Conservation (phyloP, 805 yeast genomes). For the Suhomyces vadensis region DNA sequence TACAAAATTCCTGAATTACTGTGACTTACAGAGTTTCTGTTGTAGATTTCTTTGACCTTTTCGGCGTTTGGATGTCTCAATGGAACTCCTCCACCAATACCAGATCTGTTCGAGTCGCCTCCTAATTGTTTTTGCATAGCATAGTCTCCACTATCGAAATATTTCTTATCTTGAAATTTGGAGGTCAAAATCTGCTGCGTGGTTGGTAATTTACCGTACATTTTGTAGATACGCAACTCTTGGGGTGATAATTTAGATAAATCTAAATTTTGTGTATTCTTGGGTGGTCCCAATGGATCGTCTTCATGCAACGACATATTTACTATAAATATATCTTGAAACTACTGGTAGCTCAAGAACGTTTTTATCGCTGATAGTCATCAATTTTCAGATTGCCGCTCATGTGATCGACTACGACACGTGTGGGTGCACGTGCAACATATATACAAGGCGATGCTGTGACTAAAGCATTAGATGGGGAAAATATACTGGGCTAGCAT, state of each 20-base stretch:
- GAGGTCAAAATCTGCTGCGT: conserved; percentile 72
- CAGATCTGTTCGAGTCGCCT: conserved; percentile 19
- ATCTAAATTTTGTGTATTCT: conserved; percentile 49
- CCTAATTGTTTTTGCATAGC: conserved; percentile 65
- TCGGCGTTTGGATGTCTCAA: conserved; percentile 56
- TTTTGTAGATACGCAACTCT: conserved; percentile 71
- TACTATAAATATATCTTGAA: background rate
- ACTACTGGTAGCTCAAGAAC: background rate
- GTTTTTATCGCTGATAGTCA: conserved; percentile 7
- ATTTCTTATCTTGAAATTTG: conserved; percentile 83
- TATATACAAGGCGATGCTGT: background rate
- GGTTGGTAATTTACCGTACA: conserved; percentile 86
- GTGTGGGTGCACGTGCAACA: background rate
- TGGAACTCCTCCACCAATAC: conserved; percentile 38
- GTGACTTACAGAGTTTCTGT: conserved; percentile 57
- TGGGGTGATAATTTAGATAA: conserved; percentile 66
- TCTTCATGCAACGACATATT: conserved; percentile 41
- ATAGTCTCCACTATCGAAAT: conserved; percentile 92
- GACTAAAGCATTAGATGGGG: background rate
- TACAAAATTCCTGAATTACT: conserved; percentile 43
- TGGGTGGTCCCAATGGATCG: conserved; percentile 53
- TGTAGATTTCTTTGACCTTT: conserved; percentile 56
- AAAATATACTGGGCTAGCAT: conserved; percentile 2
- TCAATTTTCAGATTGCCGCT: conserved; percentile 3
- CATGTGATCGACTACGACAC: background rate